Evolutionary conservation across 225 moss, liverwort and hornwort genomes (phyloP).

Genomic region (Thuidium tamariscinum): DNA sequence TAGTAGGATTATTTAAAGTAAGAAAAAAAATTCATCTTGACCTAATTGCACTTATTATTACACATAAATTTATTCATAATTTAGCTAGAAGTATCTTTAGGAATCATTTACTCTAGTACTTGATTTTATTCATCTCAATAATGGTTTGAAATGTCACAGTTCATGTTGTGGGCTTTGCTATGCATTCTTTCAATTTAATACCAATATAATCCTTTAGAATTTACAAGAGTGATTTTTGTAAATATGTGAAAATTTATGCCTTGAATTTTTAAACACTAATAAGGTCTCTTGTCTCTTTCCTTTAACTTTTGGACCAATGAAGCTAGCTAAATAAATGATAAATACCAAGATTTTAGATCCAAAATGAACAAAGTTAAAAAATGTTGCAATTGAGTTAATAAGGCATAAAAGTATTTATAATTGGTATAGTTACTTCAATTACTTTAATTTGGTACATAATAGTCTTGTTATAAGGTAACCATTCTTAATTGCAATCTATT

Average conservation of each 20-base stretch:
- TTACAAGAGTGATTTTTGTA: background rate
- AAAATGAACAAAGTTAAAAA: background rate
- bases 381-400: background rate
- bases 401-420: background rate
- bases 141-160: background rate
- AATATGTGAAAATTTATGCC: background rate
- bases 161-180: too few species aligned
- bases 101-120: background rate
- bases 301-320: background rate
- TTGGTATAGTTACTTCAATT: background rate
- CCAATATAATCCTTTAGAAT: too few species aligned
- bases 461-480: background rate
- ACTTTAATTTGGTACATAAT: background rate
- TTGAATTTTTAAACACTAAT: background rate
- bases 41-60: background rate
- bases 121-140: background rate
- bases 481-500: background rate
- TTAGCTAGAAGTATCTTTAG: background rate
- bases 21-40: background rate
- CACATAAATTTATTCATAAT: background rate
- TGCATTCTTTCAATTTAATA: too few species aligned
- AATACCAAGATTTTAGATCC: background rate
- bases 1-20: background rate
- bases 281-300: rapidly evolving
- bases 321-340: background rate